Percentiles rank a stretch among this genome's conserved stretches.
phyloP scores from a whole-genome alignment of 768 basidiomycete species.

The Rossbeevera mucosa region DNA sequence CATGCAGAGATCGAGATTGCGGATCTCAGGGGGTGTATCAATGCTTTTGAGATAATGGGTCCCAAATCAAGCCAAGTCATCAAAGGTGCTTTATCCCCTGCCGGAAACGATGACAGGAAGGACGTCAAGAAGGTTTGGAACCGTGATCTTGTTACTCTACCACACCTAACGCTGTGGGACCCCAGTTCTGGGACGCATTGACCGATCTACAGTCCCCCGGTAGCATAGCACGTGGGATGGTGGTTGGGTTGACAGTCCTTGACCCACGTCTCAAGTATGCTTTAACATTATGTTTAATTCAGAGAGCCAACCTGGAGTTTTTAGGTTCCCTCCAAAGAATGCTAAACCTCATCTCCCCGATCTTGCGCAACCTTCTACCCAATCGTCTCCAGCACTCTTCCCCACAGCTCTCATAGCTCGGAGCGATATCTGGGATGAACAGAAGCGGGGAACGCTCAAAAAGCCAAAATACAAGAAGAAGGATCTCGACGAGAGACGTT shows the following conservation, averaged over 20 bases:
- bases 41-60: conserved; percentile 87
- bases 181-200: conserved; percentile 53
- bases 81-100: conserved; percentile 55
- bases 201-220: conserved; percentile 58
- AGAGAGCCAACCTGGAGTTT: neutral
- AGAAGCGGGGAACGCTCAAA: conserved; percentile 46
- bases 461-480: conserved; percentile 74
- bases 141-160: neutral
- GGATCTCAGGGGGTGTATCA: conserved; percentile 67
- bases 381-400: conserved; percentile 32
- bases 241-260: conserved; percentile 72
- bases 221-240: conserved; percentile 66
- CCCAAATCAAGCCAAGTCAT: conserved; percentile 75
- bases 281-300: neutral
- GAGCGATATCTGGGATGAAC: conserved; percentile 70
- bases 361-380: conserved; percentile 21
- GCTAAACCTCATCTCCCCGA: conserved; percentile 40
- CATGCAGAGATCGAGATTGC: conserved; percentile 53
- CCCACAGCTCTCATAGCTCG: conserved; percentile 58
- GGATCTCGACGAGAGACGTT: conserved; percentile 79
- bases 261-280: conserved; percentile 84
- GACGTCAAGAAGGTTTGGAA: conserved; percentile 56
- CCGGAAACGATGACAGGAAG: conserved; percentile 41
- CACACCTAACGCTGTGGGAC: neutral
- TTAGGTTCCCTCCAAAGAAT: conserved; percentile 82